Evolutionary conservation across 140 eudicot genomes (phyloP), one percentile per base, ranked within the genome.

Genomic region (Stevia rebaudiana): DNA sequence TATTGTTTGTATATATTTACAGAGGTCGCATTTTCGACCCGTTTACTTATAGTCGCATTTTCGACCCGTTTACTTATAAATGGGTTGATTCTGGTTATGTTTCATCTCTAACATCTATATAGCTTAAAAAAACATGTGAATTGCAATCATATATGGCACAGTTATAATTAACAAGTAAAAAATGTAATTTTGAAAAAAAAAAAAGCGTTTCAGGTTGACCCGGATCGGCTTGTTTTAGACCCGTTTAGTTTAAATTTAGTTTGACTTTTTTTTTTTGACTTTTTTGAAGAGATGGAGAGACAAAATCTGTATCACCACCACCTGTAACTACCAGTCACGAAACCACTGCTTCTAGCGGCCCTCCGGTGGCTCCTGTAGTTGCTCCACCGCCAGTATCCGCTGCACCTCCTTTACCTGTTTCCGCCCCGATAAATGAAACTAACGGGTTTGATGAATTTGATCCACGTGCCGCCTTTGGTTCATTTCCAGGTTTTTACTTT

Each of bases 391-490:
- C 78, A 56, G 77, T 66, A 49, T 63, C 72, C 16, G 18, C 61
- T 1, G 67, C 77, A 42, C 78, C 80, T 3, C 51, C 79, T 47
- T 55, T 83, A 41, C 72, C 79, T 44, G 80, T 75, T 49, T 68
- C 71, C 53, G 22, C 68, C 64, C 39, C 63, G 3, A 51, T 68
- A 24, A 41, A 55, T 60, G 88, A 76, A 67, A 74, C 37, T 49
- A 82, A 80, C 46, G 80, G 80, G 19, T 85, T 94, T 80, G 95
- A 88, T 73, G 95, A 83, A 61, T 94, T 94, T 74, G 95, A 94
- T 76, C 95, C 97, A 0, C 89, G 88, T 46, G 88, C 82, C 61
- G 68, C 96, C 21, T 79, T 73, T 41, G 87, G 85, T 76, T 60
- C 96, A 40, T 78, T 76, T 83, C 61, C 84, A 77, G 95, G 95